Percentiles rank a stretch among this genome's conserved stretches.
These are phyloP conservation scores for Lentinula raphanica DNA, from an alignment of 768 basidiomycete species.

Conservation along the genomic window DNA sequence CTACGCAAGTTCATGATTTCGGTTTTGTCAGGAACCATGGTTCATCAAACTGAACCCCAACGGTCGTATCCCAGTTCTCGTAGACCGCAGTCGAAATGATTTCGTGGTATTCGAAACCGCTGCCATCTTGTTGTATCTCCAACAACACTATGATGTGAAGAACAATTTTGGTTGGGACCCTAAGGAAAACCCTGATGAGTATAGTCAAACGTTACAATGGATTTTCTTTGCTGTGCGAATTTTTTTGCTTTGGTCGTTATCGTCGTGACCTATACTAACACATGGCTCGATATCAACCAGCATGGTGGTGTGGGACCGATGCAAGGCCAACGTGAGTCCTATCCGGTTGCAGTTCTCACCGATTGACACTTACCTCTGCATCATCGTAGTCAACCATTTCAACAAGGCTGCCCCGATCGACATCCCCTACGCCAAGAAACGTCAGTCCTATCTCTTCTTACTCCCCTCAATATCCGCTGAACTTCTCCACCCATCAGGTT, in stretches of 20 bases:
- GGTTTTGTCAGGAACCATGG: constrained; percentile 47
- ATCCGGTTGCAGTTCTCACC: not conserved
- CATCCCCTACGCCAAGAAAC: constrained; percentile 63
- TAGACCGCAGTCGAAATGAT: constrained; percentile 55
- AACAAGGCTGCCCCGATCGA: constrained; percentile 57
- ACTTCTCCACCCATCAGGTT: constrained; percentile 50
- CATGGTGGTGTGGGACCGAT: constrained; percentile 60
- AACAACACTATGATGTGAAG: constrained; percentile 77
- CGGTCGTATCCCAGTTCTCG: constrained; percentile 58
- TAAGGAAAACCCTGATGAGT: constrained; percentile 45
- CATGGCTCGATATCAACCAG: not conserved
- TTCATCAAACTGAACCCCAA: constrained; percentile 66
- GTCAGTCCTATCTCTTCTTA: constrained; percentile 26
- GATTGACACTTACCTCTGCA: not conserved
- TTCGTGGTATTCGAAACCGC: constrained; percentile 73
- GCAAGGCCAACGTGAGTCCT: constrained; percentile 58
- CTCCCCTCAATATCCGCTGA: constrained; percentile 1
- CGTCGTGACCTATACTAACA: no score
- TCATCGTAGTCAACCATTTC: constrained; percentile 61
- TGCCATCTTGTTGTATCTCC: constrained; percentile 80
- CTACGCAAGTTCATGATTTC: not conserved
- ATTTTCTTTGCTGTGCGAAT: constrained; percentile 70
- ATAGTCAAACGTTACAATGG: constrained; percentile 79
- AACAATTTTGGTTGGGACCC: constrained; percentile 62
- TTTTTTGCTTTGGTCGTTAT: not conserved